Conservation (phyloP, 148 eudicot species). For the Agrostemma githago region DNA sequence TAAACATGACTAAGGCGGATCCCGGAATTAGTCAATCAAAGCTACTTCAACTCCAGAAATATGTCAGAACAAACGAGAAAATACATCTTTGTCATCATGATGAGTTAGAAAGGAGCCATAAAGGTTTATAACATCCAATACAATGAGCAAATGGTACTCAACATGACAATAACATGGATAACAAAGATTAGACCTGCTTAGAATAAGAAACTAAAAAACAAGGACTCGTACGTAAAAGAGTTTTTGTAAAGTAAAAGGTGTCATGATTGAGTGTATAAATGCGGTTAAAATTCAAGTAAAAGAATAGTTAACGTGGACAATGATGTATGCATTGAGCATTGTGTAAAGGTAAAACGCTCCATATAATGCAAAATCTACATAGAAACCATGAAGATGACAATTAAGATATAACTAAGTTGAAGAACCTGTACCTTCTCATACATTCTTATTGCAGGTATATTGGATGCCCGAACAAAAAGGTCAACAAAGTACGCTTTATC, state of each 20-base stretch:
- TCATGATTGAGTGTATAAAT: neutral
- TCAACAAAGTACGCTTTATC: slow-evolving; percentile 95
- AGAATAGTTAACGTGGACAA: neutral
- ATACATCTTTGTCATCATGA: too few relatives aligned
- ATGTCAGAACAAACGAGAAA: too few relatives aligned
- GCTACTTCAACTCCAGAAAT: too few relatives aligned
- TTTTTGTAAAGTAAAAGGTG: neutral
- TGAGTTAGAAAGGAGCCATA: too few relatives aligned
- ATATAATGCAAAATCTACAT: neutral
- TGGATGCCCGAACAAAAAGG: slow-evolving; percentile 97
- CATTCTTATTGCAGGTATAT: slow-evolving; percentile 94
- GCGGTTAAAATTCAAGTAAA: neutral
- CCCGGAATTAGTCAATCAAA: too few relatives aligned
- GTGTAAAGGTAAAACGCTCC: neutral
- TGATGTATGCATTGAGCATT: neutral
- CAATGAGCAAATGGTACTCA: too few relatives aligned
- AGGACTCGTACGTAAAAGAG: neutral
- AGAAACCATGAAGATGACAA: neutral
- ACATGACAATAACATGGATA: too few relatives aligned
- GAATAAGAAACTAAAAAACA: too few relatives aligned
- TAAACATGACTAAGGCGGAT: too few relatives aligned
- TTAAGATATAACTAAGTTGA: slow-evolving; percentile 1
- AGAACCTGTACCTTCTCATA: slow-evolving; percentile 76
- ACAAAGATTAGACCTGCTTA: too few relatives aligned
- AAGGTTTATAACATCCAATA: too few relatives aligned